Evolutionary conservation across 2,329 filamentous ascomycete genomes (phyloP).

Genomic region (Aureobasidium mangrovei): DNA sequence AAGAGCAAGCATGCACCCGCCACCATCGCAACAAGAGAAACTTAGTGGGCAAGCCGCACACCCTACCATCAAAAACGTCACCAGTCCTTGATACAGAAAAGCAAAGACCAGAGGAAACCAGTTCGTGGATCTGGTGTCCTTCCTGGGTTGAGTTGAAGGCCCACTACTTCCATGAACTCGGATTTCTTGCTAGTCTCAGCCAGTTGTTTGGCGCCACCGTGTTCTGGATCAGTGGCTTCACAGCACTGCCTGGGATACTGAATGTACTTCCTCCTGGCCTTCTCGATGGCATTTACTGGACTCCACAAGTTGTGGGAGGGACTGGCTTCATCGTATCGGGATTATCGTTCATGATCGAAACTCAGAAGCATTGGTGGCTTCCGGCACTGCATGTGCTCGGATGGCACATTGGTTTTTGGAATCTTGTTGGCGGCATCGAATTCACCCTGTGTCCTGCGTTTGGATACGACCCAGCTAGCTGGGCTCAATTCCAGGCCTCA

Average conservation of each 20-base stretch:
- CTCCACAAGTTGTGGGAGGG: slow-evolving; percentile 54
- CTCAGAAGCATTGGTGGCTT: slow-evolving; percentile 53
- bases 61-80: background rate
- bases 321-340: slow-evolving; percentile 51
- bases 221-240: slow-evolving; percentile 57
- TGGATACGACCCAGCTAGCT: slow-evolving; percentile 20
- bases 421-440: slow-evolving; percentile 53
- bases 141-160: slow-evolving; percentile 46
- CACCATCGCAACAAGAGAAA: slow-evolving; percentile 30
- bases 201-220: slow-evolving; percentile 53
- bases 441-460: slow-evolving; percentile 24
- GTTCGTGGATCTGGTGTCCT: slow-evolving; percentile 52
- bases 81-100: background rate
- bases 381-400: slow-evolving; percentile 50
- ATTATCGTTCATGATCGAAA: slow-evolving; percentile 57
- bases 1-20: slow-evolving; percentile 24
- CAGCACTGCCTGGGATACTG: slow-evolving; percentile 49
- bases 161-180: slow-evolving; percentile 54
- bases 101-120: background rate
- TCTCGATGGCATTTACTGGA: slow-evolving; percentile 51
- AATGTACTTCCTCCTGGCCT: slow-evolving; percentile 40
- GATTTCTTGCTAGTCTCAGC: slow-evolving; percentile 51
- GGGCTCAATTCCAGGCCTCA: slow-evolving; percentile 22
- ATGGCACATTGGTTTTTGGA: slow-evolving; percentile 61
- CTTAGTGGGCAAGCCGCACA: slow-evolving; percentile 21